phyloP scores from a whole-genome alignment of 73 alveolate species.

The Paramecium sexaurelia region DNA sequence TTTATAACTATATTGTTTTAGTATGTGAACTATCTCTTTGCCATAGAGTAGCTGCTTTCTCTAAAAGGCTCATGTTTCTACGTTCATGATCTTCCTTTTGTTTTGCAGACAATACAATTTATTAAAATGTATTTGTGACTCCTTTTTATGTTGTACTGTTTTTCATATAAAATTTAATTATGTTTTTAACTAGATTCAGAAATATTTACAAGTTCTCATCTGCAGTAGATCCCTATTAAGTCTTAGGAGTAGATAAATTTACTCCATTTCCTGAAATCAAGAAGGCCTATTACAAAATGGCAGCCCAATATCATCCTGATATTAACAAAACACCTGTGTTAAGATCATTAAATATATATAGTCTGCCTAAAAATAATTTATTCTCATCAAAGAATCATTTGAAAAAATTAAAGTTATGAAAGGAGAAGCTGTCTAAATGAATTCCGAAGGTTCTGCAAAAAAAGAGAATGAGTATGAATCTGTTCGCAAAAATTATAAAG shows the following conservation, averaged over 20 bases:
- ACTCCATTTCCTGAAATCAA: neutral
- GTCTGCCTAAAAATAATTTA: neutral
- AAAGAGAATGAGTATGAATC: slow-evolving; percentile 45
- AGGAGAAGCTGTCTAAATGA: slow-evolving; percentile 64
- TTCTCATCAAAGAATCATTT: neutral
- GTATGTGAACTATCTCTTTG: neutral
- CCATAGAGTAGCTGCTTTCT: neutral
- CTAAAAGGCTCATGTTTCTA: neutral
- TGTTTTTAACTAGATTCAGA: neutral
- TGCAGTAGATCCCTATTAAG: neutral
- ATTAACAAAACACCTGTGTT: neutral
- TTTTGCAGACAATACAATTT: neutral
- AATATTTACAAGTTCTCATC: neutral
- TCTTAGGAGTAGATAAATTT: neutral
- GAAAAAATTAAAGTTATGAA: slow-evolving; percentile 15
- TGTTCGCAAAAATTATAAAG: slow-evolving; percentile 20
- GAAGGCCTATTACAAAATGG: neutral
- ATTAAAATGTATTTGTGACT: neutral
- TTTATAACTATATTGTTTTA: neutral
- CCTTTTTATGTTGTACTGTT: neutral
- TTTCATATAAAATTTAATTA: neutral
- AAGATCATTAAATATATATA: slow-evolving; percentile 3
- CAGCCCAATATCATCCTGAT: neutral
- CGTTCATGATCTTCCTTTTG: neutral
- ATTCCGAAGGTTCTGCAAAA: slow-evolving; percentile 11